phyloP scores from a whole-genome alignment of 441 rosid species.

The Omphalea diandra region DNA sequence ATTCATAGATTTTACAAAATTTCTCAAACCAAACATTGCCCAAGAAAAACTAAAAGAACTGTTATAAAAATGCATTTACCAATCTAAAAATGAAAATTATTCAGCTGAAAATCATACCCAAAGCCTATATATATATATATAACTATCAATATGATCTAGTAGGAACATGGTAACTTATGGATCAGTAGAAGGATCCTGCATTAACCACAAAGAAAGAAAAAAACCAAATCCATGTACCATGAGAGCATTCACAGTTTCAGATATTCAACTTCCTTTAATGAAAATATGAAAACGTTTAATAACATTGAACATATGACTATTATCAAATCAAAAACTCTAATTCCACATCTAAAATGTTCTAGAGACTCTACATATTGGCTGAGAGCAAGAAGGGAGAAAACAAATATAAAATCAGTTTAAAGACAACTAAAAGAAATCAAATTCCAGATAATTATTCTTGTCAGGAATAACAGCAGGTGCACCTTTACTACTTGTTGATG shows the following conservation, averaged over 20 bases:
- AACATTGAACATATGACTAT: slow-evolving; percentile 21
- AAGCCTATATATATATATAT: too few relatives aligned
- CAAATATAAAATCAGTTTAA: slow-evolving; percentile 16
- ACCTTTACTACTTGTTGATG: slow-evolving; percentile 19
- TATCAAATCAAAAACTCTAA: slow-evolving; percentile 17
- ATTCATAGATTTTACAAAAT: too few relatives aligned
- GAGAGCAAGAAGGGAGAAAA: slow-evolving; percentile 4
- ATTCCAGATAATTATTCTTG: slow-evolving; percentile 34
- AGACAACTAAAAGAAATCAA: slow-evolving; percentile 67
- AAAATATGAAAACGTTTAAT: slow-evolving; percentile 20
- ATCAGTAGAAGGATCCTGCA: neutral
- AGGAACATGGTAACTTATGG: neutral
- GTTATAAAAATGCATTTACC: neutral
- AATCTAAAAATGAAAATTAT: too few relatives aligned
- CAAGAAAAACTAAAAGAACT: neutral
- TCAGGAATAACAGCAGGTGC: slow-evolving; percentile 9
- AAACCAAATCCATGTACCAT: neutral
- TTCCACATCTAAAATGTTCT: slow-evolving; percentile 25
- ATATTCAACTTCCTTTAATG: slow-evolving; percentile 21
- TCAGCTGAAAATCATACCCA: too few relatives aligned
- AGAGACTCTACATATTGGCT: slow-evolving; percentile 25
- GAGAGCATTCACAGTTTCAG: slow-evolving; percentile 14
- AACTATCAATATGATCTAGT: too few relatives aligned
- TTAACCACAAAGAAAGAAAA: neutral
- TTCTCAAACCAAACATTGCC: too few relatives aligned